Base-by-base conservation (phyloP, 345 rosid genomes). In the Ceriops decandra region DNA sequence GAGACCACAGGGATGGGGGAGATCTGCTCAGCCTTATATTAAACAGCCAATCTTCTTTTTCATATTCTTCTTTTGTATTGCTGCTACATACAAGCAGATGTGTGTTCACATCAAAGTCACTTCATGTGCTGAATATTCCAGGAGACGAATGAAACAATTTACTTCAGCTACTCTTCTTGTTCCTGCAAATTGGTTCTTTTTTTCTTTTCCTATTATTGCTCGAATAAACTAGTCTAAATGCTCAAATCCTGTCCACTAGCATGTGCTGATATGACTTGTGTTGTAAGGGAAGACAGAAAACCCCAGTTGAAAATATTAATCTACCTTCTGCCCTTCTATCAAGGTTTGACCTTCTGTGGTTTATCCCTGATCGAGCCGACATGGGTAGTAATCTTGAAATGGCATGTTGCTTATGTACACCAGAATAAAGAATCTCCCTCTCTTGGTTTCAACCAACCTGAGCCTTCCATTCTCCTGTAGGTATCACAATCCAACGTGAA, bases 261-360 rank as follows among this genome's bases (percentile, higher is more conserved):
- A 31, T 54, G 56, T 51, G 21, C 36, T 64, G 27, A 52, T 71
- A 58, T 26, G 35, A 66, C 73, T 62, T 52, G 47, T 68, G 62
- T 58, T 85, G 80, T 62, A 95, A 96, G 99, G 99, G 98, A 70
- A 83, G 99, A 87, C 82, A 96, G 51, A 90, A 97, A 83, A 95
- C 96, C 57, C 99, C 99, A 53, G 97, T 97, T 32, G 97, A 95
- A 82, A 95, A 91, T 80, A 90, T 95, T 58, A 95, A 91, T 77
- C 89, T 95, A 61, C 99, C 99, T 71, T 96, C 97, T 32, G 99
- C 99, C 57, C 93, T 95, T 64, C 86, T 95, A 33, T 95, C 96
- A 65, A 84, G 97, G 79, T 91, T 95, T 69, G 99, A 91, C 79
- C 90, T 95, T 69, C 81, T 91, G 63, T 91, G 98, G 99, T 69